Evolutionary conservation across 1,284 basidiomycete genomes (phyloP).

Genomic region (Clitocybe nebularis): DNA sequence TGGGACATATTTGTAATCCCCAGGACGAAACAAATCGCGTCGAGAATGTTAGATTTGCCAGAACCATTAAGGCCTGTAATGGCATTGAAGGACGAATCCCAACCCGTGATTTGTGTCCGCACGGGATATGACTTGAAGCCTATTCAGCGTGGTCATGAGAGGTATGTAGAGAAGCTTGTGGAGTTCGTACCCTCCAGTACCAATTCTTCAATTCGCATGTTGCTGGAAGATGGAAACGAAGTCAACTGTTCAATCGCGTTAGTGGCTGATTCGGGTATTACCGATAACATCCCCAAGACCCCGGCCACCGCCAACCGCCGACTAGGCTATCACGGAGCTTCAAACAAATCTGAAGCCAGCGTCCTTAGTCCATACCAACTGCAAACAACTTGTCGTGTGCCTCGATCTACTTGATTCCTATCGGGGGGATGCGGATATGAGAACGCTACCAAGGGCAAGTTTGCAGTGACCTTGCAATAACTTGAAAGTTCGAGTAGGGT

Average conservation of each 20-base stretch:
- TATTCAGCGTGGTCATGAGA: constrained; percentile 24
- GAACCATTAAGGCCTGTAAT: constrained; percentile 95
- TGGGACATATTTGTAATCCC: constrained; percentile 92
- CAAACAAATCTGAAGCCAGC: too few species aligned
- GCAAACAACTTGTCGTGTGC: too few species aligned
- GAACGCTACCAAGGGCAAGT: too few species aligned
- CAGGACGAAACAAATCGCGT: constrained; percentile 97
- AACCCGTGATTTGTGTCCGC: constrained; percentile 90
- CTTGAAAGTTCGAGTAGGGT: too few species aligned
- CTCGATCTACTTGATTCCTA: too few species aligned
- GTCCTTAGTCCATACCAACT: too few species aligned
- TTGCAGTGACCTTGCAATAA: too few species aligned
- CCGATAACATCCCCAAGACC: constrained; percentile 9
- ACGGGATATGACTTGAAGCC: constrained; percentile 98
- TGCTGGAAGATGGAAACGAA: constrained; percentile 13
- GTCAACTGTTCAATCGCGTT: constrained; percentile 7
- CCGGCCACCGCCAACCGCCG: constrained; percentile 3
- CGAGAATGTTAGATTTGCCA: constrained; percentile 96
- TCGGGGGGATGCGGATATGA: too few species aligned
- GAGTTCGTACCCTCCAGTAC: constrained; percentile 61
- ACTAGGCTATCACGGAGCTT: too few species aligned
- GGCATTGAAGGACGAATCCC: constrained; percentile 96
- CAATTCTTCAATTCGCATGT: constrained; percentile 80
- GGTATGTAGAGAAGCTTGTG: neutral
- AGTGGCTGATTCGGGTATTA: too few species aligned